Evolutionary conservation across 2,329 filamentous ascomycete genomes (phyloP), one percentile per base, ranked within the genome.

Genomic region (Penicillium capsulatum): DNA sequence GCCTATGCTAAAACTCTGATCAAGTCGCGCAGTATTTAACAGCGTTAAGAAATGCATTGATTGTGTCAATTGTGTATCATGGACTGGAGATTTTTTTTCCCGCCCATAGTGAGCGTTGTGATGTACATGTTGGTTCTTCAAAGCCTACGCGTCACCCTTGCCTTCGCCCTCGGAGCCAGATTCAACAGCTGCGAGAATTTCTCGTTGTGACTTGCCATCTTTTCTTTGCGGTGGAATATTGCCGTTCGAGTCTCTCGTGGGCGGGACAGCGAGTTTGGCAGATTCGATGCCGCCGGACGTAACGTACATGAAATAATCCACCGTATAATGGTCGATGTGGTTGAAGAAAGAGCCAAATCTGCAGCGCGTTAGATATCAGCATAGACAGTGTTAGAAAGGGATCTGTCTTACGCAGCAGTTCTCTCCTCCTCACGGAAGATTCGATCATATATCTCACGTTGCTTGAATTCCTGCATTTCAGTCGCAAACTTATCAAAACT

Each of bases 341-440:
- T 86, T 81, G 69, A 87, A 88, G 66, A 88, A 89, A 28, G 78
- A 74, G 54, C 85, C 81, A 65, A 89, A 89, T 11, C 83, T 86
- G 52, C 15, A 10, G 9, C 9, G 10, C 9, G 13, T 13, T 9
- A 20, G n/a, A n/a, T 15, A 14, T 17, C 7, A 10, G 26, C n/a
- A 13, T 15, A 53, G 30, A 11, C 13, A 11, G 11, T 7, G 6
- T 7, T 28, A 6, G 13, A 14, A 24, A n/a, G 2, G 15, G 19
- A n/a, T n/a, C n/a, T 22, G n/a, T 79, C 86, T 78, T 74, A 91
- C 86, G 86, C 79, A 60, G 91, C 89, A 49, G 87, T 83, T 62
- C 83, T 80, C 66, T 92, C 86, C 65, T 97, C 92, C 36, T 94
- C 84, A 17, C 84, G 77, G 65, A 94, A 97, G 51, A 97, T 95